Evolutionary conservation across 768 basidiomycete genomes (phyloP).

Genomic region (Rhizopogon vulgaris): DNA sequence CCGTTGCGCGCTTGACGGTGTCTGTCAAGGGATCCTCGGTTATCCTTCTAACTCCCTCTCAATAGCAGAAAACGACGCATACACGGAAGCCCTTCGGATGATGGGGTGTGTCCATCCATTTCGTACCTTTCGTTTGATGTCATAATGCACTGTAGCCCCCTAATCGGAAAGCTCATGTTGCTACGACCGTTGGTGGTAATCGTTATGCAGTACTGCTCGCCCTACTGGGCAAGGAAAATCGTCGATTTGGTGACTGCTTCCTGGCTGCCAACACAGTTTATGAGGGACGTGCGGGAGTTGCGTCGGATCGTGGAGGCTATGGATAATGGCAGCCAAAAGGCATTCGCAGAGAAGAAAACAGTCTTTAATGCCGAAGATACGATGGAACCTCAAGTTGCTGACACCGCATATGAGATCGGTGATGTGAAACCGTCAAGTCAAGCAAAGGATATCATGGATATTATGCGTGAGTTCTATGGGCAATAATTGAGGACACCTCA

Average conservation of each 20-base stretch:
- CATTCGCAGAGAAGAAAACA: conserved; percentile 15
- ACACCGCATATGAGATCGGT: too few relatives aligned
- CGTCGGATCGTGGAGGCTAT: conserved; percentile 11
- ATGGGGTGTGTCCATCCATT: neutral
- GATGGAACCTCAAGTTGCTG: neutral
- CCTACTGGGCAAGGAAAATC: neutral
- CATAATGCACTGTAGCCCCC: neutral
- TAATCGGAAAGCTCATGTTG: neutral
- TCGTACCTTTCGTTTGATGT: too few relatives aligned
- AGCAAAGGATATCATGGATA: conserved; percentile 44
- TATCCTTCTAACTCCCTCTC: conserved; percentile 14
- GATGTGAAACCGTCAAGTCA: conserved; percentile 3
- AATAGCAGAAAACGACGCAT: conserved; percentile 6
- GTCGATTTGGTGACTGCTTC: neutral
- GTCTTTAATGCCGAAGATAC: neutral
- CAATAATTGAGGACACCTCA: too few relatives aligned
- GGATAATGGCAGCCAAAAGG: conserved; percentile 8
- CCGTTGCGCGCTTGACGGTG: conserved; percentile 17
- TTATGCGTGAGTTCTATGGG: conserved; percentile 32
- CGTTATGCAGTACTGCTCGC: neutral
- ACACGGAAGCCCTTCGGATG: neutral
- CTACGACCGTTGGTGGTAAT: neutral
- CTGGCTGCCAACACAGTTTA: neutral
- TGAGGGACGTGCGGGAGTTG: conserved; percentile 3
- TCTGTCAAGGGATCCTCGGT: conserved; percentile 18